These are phyloP conservation scores for Coemansia sp. DNA, from an alignment of 192 early-diverging fungal genomes.

Conservation along the genomic window DNA sequence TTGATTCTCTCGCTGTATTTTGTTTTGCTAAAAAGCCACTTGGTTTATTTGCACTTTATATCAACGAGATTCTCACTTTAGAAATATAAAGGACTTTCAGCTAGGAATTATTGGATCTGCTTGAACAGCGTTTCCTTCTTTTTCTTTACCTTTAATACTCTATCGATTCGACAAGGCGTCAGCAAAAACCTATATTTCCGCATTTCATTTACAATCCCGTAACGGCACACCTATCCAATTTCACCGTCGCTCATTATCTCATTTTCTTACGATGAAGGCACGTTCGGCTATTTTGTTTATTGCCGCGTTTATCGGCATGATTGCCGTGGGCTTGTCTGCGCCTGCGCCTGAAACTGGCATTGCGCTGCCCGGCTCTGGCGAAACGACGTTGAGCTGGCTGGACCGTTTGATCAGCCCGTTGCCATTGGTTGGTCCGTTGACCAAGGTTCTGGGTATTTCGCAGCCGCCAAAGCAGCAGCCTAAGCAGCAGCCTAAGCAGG, in stretches of 20 bases:
- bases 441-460: slow-evolving; percentile 26
- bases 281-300: slow-evolving; percentile 23
- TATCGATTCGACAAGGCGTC: background rate
- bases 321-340: slow-evolving; percentile 18
- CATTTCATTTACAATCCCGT: no score
- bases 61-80: background rate
- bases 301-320: slow-evolving; percentile 17
- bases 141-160: slow-evolving; percentile 5
- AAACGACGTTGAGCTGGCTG: slow-evolving; percentile 33
- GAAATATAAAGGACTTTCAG: background rate
- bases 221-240: background rate
- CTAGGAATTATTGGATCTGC: background rate
- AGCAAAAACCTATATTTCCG: background rate
- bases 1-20: no score
- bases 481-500: slow-evolving; percentile 8
- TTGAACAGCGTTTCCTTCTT: background rate
- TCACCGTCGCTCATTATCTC: background rate
- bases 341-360: slow-evolving; percentile 38
- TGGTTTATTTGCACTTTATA: no score
- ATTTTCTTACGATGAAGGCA: slow-evolving; percentile 29
- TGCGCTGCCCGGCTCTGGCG: slow-evolving; percentile 38
- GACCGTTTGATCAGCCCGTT: slow-evolving; percentile 39
- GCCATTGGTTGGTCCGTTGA: slow-evolving; percentile 36
- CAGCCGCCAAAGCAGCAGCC: slow-evolving; percentile 25
- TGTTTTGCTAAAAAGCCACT: no score